Percentiles rank a stretch among this genome's conserved stretches.
Conservation (phyloP, 495 filamentous ascomycete species). For the Annulohypoxylon moriforme region DNA sequence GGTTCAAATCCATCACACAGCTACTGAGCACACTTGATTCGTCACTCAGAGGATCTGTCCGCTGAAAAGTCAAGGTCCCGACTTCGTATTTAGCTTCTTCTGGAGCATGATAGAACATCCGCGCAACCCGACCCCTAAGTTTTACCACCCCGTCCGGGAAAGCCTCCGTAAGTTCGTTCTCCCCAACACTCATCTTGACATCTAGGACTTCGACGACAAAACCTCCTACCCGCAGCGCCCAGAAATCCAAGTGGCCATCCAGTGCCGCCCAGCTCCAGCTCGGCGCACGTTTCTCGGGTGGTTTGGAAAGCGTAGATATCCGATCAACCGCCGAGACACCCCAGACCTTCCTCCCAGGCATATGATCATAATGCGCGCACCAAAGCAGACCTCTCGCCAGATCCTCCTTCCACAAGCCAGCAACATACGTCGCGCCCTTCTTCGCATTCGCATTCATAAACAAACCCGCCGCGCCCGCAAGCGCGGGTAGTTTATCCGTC, state of each 20-base stretch:
- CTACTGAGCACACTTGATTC: not conserved
- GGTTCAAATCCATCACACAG: slow-evolving; percentile 38
- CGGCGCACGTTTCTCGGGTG: slow-evolving; percentile 37
- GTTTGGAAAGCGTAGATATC: slow-evolving; percentile 15
- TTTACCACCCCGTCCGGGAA: slow-evolving; percentile 15
- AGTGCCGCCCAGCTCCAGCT: slow-evolving; percentile 48
- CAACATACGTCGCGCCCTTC: slow-evolving; percentile 38
- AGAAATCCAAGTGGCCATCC: slow-evolving; percentile 38
- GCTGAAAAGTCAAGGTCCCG: slow-evolving; percentile 24
- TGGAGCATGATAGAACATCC: slow-evolving; percentile 33
- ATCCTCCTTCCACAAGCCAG: slow-evolving; percentile 45
- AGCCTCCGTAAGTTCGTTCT: slow-evolving; percentile 18
- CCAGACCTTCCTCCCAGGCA: slow-evolving; percentile 34
- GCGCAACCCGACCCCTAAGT: slow-evolving; percentile 21
- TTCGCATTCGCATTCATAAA: slow-evolving; percentile 23
- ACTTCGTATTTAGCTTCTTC: slow-evolving; percentile 7
- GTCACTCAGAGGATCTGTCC: slow-evolving; percentile 4
- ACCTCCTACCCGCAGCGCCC: slow-evolving; percentile 12
- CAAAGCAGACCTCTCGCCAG: slow-evolving; percentile 43
- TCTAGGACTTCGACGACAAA: slow-evolving; percentile 29
- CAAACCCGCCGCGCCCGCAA: slow-evolving; percentile 40
- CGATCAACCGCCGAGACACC: slow-evolving; percentile 11
- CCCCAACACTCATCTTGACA: slow-evolving; percentile 22
- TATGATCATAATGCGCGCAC: slow-evolving; percentile 31
- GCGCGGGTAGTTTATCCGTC: slow-evolving; percentile 44